Evolutionary conservation across 202 grass and related monocot species (phyloP), one percentile per base, ranked within the genome.

Genomic region (Schoenoplectus tabernaemontani): DNA sequence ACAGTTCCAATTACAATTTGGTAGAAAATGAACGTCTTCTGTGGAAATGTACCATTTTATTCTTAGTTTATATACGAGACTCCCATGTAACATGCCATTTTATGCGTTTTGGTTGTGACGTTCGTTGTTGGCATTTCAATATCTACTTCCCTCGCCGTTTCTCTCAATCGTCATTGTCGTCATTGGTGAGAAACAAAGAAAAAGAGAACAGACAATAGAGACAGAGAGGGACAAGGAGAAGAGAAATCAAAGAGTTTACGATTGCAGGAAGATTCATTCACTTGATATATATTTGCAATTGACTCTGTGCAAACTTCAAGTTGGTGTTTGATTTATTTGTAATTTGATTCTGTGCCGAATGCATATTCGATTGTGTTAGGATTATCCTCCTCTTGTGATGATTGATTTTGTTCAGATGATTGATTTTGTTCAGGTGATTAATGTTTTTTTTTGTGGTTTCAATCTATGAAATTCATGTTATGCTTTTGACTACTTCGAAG

Each of bases 71-170:
- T 48, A 48, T 20, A 71, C 16, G 44, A 47, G 51, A 51, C 5
- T 73, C 2, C 2, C 15, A 53, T 1, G 70, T 56, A 54, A 75
- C 70, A 75, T 56, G 47, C 70, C 47, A 54, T 75, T 73, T 73
- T 51, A 7, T 51, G 50, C 44, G 68, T 73, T 73, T 75, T 75
- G 70, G 70, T 56, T 66, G 33, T 66, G 59, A 66, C 78, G 78
- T 82, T 34, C 20, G 61, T 64, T 81, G 79, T 67, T 54, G 47
- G 19, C 59, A 38, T 58, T 38, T 22, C 64, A 68, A 36, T 64
- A 59, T 78, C 28, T 63, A 36, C 36, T 38, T 63, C 57, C 16
- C 20, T 64, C 34, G 15, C n/a, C 20, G n/a, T 64, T 17, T 68
- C 20, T 48, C 2, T 68, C 78, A 19, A 32, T 37, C 59, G 23